A percentile compares a stretch with the other conserved stretches of the same genome.
These are phyloP conservation scores for Filobasidium floriforme DNA, from an alignment of 768 basidiomycete genomes.

Conservation along the genomic window DNA sequence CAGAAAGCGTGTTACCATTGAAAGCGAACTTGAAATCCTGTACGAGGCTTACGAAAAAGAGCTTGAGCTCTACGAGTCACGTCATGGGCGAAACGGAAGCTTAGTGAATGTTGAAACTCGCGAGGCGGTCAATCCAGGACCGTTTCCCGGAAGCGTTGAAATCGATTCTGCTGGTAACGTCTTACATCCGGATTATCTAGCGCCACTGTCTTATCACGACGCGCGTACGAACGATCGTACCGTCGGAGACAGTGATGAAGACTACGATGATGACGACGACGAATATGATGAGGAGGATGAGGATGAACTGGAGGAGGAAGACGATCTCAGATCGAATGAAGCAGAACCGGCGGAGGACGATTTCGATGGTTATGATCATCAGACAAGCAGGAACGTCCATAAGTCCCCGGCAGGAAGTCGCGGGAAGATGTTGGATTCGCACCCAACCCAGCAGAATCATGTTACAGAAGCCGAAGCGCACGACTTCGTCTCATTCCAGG, in stretches of 20 bases:
- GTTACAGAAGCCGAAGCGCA: conserved; percentile 45
- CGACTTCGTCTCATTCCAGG: conserved; percentile 72
- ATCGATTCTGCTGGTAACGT: conserved; percentile 82
- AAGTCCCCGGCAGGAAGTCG: too few species aligned
- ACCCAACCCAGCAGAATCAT: conserved; percentile 16
- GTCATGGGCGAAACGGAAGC: conserved; percentile 15
- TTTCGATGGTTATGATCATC: conserved; percentile 49
- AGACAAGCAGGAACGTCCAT: conserved; percentile 26
- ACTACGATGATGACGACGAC: conserved; percentile 46
- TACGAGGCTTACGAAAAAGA: conserved; percentile 99
- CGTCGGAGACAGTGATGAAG: conserved; percentile 49
- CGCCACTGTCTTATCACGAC: conserved; percentile 30
- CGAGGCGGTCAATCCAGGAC: conserved; percentile 71
- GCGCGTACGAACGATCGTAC: conserved; percentile 21
- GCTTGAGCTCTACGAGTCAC: conserved; percentile 95
- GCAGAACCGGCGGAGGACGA: conserved; percentile 40
- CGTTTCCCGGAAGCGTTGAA: conserved; percentile 96
- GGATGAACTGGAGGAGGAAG: conserved; percentile 39
- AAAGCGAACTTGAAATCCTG: conserved; percentile 98
- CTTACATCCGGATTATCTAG: conserved; percentile 49
- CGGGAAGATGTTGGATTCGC: too few species aligned
- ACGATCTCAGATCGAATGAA: conserved; percentile 32
- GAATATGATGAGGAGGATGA: conserved; percentile 42
- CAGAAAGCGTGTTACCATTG: conserved; percentile 94
- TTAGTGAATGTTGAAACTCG: background rate